phyloP scores from a whole-genome alignment of 768 basidiomycete species.

The Tremella yokohamensis region DNA sequence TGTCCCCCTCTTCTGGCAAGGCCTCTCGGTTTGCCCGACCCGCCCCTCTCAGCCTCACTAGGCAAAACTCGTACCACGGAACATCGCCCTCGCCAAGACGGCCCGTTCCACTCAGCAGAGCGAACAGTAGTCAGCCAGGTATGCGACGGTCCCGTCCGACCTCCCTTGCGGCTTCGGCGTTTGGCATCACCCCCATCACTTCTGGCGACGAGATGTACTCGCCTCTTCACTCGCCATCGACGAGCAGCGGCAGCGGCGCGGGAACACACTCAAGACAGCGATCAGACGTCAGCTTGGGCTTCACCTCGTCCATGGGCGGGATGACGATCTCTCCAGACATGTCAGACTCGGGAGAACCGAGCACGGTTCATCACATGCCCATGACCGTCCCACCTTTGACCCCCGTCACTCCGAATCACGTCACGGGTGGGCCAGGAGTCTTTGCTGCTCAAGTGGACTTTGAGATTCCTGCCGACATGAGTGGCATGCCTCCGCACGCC shows the following conservation, averaged over 20 bases:
- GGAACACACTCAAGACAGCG: conserved; percentile 35
- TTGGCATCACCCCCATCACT: conserved; percentile 46
- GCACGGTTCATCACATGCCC: conserved; percentile 10
- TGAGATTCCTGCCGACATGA: conserved; percentile 27
- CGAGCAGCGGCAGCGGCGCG: conserved; percentile 6
- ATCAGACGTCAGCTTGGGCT: conserved; percentile 35
- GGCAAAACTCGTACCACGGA: conserved; percentile 48
- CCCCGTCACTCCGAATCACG: conserved; percentile 28
- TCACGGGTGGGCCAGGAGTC: conserved; percentile 10
- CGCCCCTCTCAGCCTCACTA: conserved; percentile 33
- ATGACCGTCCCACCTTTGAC: conserved; percentile 38
- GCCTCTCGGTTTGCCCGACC: conserved; percentile 30
- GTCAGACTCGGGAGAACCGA: conserved; percentile 22
- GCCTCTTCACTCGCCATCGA: conserved; percentile 30
- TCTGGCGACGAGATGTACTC: conserved; percentile 23
- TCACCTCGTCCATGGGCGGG: conserved; percentile 34
- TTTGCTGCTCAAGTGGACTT: conserved; percentile 25
- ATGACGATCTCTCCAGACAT: conserved; percentile 47
- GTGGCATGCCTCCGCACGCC: not conserved
- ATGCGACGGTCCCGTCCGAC: conserved; percentile 30
- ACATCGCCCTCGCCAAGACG: conserved; percentile 46
- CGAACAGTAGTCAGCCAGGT: conserved; percentile 38
- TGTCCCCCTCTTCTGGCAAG: conserved; percentile 45
- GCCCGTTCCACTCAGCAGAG: conserved; percentile 27
- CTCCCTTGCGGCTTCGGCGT: conserved; percentile 48